Evolutionary conservation across 495 filamentous ascomycete genomes (phyloP), one percentile per base, ranked within the genome.

Genomic region (Parathielavia hyrcaniae): DNA sequence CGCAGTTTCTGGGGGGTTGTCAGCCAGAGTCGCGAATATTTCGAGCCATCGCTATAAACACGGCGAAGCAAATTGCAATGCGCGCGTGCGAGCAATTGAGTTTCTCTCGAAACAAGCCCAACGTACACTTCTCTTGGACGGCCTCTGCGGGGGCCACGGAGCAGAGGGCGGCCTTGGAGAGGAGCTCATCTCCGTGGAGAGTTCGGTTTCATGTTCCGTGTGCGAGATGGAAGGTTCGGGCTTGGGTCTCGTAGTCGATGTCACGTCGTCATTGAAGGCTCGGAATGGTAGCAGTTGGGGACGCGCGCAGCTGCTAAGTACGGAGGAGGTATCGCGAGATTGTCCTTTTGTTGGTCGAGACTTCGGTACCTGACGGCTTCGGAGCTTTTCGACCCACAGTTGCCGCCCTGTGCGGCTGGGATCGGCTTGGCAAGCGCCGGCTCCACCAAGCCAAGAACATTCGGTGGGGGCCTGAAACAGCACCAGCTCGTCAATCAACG

Each of bases 1-100:
- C 81, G 77, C 34, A 84, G 75, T 71, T 83, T 78, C 76, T 79
- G 67, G 26, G 7, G 9, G 0, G 34, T 23, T 19, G 4, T 1
- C 34, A n/a, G 46, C 41, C 23, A 57, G 36, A 36, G 43, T 38
- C 17, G 32, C 2, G 22, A 12, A 22, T 14, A 30, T 40, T 3
- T 6, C 10, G 16, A 30, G 36, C 17, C 2, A 35, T 10, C 4
- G 16, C 2, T 23, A 17, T 5, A 6, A 23, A 4, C 10, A 8
- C 7, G 20, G 50, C 1, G 13, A 14, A 10, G 50, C 5, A 14
- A 26, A 30, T 23, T 5, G 0, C 19, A 30, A 26, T 38, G 36
- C 23, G 49, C 35, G 13, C 43, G 9, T 20, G 22, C n/a, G 26
- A 16, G 7, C 7, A 30, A 30, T 2, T 6, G 26, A 30, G 26